These are phyloP conservation scores for Eucalyptus cladocalyx DNA, from an alignment of 345 rosid genomes.

Conservation along the genomic window DNA sequence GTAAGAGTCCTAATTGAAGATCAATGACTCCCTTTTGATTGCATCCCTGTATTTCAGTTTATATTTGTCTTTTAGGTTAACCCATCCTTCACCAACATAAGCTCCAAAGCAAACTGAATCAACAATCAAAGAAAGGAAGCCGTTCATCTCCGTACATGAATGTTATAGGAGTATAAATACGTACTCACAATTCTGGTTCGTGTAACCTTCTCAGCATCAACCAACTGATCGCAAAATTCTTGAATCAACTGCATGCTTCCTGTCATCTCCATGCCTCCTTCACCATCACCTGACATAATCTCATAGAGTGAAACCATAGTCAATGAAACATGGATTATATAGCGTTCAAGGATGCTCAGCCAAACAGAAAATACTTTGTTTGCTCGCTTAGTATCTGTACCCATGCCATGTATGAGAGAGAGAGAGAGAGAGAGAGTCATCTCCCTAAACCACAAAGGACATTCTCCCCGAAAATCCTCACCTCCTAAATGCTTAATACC, in stretches of 20 bases:
- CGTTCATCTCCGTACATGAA: not conserved
- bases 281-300: constrained; percentile 61
- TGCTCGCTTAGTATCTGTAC: not conserved
- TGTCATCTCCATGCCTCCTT: constrained; percentile 93
- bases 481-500: not conserved
- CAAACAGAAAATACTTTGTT: not conserved
- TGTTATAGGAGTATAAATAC: not conserved
- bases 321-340: not conserved
- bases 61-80: not conserved
- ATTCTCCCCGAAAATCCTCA: too few relatives aligned
- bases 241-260: constrained; percentile 77
- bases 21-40: not conserved
- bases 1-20: not conserved
- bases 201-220: constrained; percentile 42
- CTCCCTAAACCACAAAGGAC: not conserved
- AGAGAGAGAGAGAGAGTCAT: too few relatives aligned
- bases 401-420: not conserved
- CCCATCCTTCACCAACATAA: not conserved
- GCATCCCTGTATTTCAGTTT: not conserved
- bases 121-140: not conserved
- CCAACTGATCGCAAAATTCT: constrained; percentile 59
- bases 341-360: not conserved
- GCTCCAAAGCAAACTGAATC: not conserved
- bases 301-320: not conserved
- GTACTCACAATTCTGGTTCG: constrained; percentile 63